phyloP scores from a whole-genome alignment of 768 basidiomycete species.

The Zangia roseola region DNA sequence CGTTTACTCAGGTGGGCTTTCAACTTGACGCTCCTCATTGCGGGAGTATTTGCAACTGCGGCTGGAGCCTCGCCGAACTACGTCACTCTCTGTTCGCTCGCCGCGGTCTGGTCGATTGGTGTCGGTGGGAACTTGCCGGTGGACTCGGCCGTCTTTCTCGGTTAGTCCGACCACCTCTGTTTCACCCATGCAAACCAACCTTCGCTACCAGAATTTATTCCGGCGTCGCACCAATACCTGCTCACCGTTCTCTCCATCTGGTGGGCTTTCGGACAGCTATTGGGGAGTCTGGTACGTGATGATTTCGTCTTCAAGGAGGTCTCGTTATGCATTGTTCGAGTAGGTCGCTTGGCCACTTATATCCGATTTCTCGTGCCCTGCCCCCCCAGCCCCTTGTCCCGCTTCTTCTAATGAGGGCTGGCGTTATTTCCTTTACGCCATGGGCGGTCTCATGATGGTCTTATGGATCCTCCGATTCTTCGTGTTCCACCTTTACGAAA shows the following conservation, averaged over 20 bases:
- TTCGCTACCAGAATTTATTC: constrained; percentile 54
- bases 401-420: constrained; percentile 64
- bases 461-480: constrained; percentile 64
- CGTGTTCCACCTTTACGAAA: constrained; percentile 65
- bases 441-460: constrained; percentile 69
- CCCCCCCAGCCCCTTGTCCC: constrained; percentile 47
- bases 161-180: constrained; percentile 32
- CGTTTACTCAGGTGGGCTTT: constrained; percentile 51
- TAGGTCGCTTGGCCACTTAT: constrained; percentile 74
- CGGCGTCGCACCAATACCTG: constrained; percentile 71
- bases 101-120: constrained; percentile 61
- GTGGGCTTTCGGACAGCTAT: constrained; percentile 77
- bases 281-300: constrained; percentile 47
- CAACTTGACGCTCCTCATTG: constrained; percentile 68
- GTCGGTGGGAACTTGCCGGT: constrained; percentile 76
- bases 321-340: not conserved
- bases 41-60: constrained; percentile 62
- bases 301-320: not conserved
- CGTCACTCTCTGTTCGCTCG: constrained; percentile 48
- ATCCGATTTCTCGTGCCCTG: constrained; percentile 61
- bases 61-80: constrained; percentile 60
- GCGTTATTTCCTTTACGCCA: constrained; percentile 71
- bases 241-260: constrained; percentile 73
- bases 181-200: not conserved
- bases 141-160: constrained; percentile 74